Conservation (phyloP, 2,329 filamentous ascomycete genomes). For the Epichloe bromicola region DNA sequence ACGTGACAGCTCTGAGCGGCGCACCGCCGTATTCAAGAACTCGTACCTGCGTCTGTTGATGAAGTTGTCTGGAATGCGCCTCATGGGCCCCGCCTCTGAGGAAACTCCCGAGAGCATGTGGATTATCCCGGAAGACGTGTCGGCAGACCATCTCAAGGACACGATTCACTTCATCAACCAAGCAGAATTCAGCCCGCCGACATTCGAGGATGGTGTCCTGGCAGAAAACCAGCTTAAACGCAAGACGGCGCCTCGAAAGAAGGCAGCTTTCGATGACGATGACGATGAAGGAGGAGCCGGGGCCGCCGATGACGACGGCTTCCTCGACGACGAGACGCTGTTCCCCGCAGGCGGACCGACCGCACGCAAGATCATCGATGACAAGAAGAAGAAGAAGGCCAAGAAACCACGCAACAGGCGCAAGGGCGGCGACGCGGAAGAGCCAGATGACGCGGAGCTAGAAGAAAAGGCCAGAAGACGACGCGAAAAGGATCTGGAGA, state of each 20-base stretch:
- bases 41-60: constrained; percentile 76
- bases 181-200: constrained; percentile 64
- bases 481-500: constrained; percentile 59
- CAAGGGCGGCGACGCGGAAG: constrained; percentile 29
- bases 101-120: constrained; percentile 67
- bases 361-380: constrained; percentile 36
- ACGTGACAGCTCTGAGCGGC: constrained; percentile 52
- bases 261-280: constrained; percentile 57
- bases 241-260: constrained; percentile 43
- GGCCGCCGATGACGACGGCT: constrained; percentile 12
- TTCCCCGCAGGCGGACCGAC: constrained; percentile 62
- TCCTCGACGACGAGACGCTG: constrained; percentile 38
- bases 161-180: constrained; percentile 61
- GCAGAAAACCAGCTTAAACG: constrained; percentile 71
- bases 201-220: constrained; percentile 60
- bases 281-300: constrained; percentile 33
- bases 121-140: constrained; percentile 57
- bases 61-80: constrained; percentile 58
- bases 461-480: constrained; percentile 49
- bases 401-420: constrained; percentile 32
- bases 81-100: constrained; percentile 38
- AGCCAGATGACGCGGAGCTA: constrained; percentile 48
- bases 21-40: constrained; percentile 76
- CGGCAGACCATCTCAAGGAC: constrained; percentile 53
- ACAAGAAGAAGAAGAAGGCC: constrained; percentile 39